Evolutionary conservation across 176 grass and related monocot genomes (phyloP).

Genomic region (Musa acuminata): DNA sequence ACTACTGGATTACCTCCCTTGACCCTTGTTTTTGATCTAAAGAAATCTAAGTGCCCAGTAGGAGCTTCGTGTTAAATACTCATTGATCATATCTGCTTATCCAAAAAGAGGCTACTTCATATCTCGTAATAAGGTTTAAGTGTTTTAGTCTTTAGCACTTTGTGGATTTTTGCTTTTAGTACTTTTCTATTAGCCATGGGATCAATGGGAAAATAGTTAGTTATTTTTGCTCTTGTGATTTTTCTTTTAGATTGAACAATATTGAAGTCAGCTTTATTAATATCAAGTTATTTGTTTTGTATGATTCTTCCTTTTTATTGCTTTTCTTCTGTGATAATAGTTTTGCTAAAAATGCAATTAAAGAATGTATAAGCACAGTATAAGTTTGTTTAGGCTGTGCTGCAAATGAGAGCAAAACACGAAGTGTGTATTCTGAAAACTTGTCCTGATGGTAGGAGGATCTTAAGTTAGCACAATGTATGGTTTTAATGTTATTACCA

Average conservation of each 20-base stretch:
- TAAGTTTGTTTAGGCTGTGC: neutral
- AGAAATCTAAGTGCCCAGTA: neutral
- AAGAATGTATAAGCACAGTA: neutral
- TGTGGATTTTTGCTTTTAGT: too few species aligned
- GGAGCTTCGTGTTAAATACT: neutral
- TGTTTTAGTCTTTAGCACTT: too few species aligned
- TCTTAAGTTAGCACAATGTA: neutral
- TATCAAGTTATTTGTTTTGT: too few species aligned
- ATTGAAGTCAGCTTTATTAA: too few species aligned
- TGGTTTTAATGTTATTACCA: constrained; percentile 21
- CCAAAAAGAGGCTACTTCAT: neutral
- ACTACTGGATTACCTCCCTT: neutral
- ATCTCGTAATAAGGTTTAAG: neutral
- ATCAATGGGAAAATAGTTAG: too few species aligned
- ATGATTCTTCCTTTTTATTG: too few species aligned
- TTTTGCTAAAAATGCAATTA: neutral
- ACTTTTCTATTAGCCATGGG: too few species aligned
- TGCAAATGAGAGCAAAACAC: neutral
- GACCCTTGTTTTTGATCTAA: neutral
- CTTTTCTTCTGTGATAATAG: neutral
- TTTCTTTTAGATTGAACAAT: too few species aligned
- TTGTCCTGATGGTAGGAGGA: neutral
- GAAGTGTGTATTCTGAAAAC: neutral
- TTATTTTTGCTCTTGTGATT: too few species aligned
- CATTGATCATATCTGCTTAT: neutral